These are phyloP conservation scores for Plasmodium gallinaceum DNA, from an alignment of 169 alveolate genomes.

Conservation along the genomic window DNA sequence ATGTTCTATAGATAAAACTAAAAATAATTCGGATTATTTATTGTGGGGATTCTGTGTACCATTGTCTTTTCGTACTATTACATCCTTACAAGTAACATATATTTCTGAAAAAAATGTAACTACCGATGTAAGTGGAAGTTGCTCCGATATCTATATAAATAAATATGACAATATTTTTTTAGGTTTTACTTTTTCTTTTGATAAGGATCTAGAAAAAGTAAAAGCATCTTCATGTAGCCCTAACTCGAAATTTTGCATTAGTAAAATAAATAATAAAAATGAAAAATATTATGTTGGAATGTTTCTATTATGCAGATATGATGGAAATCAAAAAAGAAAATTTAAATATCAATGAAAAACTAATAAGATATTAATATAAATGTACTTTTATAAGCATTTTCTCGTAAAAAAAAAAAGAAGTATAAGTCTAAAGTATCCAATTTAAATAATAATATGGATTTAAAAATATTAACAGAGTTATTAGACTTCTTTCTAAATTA, in stretches of 20 bases:
- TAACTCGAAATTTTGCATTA: constrained; percentile 21
- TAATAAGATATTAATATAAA: neutral
- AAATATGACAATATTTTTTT: constrained; percentile 52
- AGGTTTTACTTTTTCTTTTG: constrained; percentile 60
- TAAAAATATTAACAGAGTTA: too few relatives aligned
- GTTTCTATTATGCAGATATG: constrained; percentile 42
- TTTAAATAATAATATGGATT: too few relatives aligned
- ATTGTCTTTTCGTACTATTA: constrained; percentile 26
- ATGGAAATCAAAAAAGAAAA: constrained; percentile 21
- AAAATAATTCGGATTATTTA: constrained; percentile 49
- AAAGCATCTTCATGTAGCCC: constrained; percentile 22
- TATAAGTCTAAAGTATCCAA: too few relatives aligned
- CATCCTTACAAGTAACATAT: constrained; percentile 44
- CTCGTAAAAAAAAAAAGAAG: too few relatives aligned
- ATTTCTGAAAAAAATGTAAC: constrained; percentile 12
- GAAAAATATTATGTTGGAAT: constrained; percentile 27
- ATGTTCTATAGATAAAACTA: constrained; percentile 18
- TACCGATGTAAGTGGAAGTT: constrained; percentile 33
- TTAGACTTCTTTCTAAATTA: too few relatives aligned
- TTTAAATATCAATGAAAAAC: constrained; percentile 4
- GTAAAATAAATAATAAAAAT: neutral
- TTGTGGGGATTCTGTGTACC: constrained; percentile 73
- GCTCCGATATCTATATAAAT: constrained; percentile 43
- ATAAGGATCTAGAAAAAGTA: constrained; percentile 14
- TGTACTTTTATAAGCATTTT: too few relatives aligned